phyloP scores from a whole-genome alignment of 169 alveolate species.

The Neospora caninum region DNA sequence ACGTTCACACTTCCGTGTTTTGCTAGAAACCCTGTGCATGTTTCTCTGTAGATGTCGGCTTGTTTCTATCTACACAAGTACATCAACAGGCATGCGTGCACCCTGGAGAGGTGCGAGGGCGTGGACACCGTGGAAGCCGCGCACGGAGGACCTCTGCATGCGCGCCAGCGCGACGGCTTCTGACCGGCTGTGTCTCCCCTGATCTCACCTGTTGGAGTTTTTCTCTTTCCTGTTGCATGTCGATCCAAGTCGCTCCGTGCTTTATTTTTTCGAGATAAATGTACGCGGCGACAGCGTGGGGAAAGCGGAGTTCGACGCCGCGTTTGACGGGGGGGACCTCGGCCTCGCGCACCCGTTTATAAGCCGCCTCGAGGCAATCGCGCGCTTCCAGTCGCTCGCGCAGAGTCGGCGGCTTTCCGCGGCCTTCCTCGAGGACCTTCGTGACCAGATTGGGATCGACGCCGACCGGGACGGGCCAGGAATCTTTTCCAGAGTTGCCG shows the following conservation, averaged over 20 bases:
- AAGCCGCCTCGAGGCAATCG: neutral
- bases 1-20: no score
- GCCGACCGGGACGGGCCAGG: constrained; percentile 29
- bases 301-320: constrained; percentile 32
- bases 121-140: no score
- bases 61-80: no score
- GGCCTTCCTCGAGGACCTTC: neutral
- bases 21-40: no score
- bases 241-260: constrained; percentile 19
- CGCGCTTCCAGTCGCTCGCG: neutral
- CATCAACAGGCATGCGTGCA: no score
- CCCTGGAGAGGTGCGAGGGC: no score
- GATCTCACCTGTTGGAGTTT: neutral
- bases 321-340: constrained; percentile 28
- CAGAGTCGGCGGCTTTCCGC: constrained; percentile 9
- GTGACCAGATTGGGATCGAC: constrained; percentile 11
- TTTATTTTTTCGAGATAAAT: neutral
- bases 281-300: neutral
- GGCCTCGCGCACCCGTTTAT: constrained; percentile 1
- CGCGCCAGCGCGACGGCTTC: no score
- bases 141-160: no score
- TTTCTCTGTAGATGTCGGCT: no score
- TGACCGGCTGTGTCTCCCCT: neutral
- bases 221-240: constrained; percentile 39
- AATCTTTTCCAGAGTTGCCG: neutral